Percentiles rank a stretch among this genome's conserved stretches.
Evolutionary conservation across 139 green algal genomes (phyloP).

Genomic region (Asterochloris sp.): DNA sequence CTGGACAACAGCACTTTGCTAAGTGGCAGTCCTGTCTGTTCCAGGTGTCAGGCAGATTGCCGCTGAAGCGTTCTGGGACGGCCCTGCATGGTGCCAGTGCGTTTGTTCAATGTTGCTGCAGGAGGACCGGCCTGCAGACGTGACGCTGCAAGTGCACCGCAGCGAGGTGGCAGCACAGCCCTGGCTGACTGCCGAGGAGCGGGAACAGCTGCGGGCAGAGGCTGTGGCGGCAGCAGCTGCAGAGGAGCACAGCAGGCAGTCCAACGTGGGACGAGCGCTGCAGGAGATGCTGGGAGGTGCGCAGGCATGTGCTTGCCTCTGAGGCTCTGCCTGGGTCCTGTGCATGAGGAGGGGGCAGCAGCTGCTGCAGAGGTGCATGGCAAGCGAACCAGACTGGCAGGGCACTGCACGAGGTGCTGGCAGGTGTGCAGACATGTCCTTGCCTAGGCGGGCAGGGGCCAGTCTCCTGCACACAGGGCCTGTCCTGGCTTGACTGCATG

Average conservation of each 20-base stretch:
- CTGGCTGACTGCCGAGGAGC: not conserved
- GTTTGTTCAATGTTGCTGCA: not conserved
- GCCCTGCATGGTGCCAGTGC: not conserved
- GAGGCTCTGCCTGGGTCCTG: too few relatives aligned
- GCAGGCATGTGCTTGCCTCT: too few relatives aligned
- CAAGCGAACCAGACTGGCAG: not conserved
- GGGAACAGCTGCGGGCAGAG: not conserved
- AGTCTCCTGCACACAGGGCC: too few relatives aligned
- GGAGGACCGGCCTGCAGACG: not conserved
- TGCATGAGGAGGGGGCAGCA: too few relatives aligned
- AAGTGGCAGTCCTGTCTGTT: not conserved
- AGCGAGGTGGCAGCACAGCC: not conserved
- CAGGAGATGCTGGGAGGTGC: constrained; percentile 3
- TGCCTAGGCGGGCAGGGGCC: too few relatives aligned
- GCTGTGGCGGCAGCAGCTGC: not conserved
- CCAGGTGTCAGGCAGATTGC: not conserved
- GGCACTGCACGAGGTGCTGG: too few relatives aligned
- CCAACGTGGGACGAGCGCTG: not conserved
- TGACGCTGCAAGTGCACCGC: not conserved
- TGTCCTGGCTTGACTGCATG: too few relatives aligned
- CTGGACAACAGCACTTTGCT: not conserved
- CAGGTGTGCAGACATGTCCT: too few relatives aligned
- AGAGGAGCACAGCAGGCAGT: not conserved
- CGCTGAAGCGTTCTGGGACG: not conserved
- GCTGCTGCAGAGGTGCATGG: too few relatives aligned